Evolutionary conservation across 202 grass and related monocot genomes (phyloP), one percentile per base, ranked within the genome.

Genomic region (Setaria viridis): DNA sequence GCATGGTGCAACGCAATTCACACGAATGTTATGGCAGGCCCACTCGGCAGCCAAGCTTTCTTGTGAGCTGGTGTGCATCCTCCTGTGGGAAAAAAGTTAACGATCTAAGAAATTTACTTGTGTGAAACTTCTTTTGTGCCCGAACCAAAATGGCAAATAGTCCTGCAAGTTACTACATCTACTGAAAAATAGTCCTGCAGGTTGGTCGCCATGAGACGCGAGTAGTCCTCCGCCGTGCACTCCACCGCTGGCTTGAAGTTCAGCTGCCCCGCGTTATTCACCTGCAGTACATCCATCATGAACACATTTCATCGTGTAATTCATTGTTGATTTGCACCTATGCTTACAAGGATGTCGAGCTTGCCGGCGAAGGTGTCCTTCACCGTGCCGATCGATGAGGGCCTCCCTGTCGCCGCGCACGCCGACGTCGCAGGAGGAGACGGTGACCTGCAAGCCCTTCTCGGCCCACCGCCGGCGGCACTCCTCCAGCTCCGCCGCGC

Each of bases 201-300:
- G 89, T 97, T 93, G n/a, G 85, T 79, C 34, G 86, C 67, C 85
- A 93, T 94, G 1, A 85, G 13, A 0, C 43, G 55, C 1, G 78
- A 49, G 68, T 81, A 89, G 41, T 94, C 90, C 41, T 88, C 92
- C 14, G 81, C 14, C 29, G 74, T 58, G 42, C 3, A 62, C 14
- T 86, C 81, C 62, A 33, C 48, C 4, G 88, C 63, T 0, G 78
- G 49, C 32, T 67, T 29, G 14, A 65, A 7, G 2, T 81, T 42
- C 30, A 46, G 19, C 21, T 82, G 76, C 9, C 84, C 88, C 2
- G 87, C 94, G 59, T 97, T 97, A 59, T 92, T 97, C 4, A 97
- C 53, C 53, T 56, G 39, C 6, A 6, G 7, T 45, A 7, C 42
- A 45, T 9, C 5, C 42, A 45, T 6, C 42, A 45, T 45, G 5